Evolutionary conservation across 106 monocot species (phyloP), one percentile per base, ranked within the genome.

Genomic region (Chionographis japonica): DNA sequence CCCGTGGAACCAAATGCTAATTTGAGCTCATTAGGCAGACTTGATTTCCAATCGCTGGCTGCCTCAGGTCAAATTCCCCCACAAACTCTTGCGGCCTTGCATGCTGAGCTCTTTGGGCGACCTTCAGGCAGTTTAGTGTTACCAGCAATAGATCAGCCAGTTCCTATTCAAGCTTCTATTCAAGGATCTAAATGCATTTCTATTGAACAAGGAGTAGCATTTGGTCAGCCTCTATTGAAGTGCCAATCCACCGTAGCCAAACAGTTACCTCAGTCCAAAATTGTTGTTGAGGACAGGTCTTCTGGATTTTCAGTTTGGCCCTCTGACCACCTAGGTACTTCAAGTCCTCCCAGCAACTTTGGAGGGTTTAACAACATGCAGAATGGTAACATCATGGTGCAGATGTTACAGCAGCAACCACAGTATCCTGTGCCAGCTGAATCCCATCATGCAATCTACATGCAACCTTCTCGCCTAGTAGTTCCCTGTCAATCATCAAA

Each of bases 51-150:
- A 69, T 69, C 86, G 59, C 72, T 92, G 49, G 80, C 89, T 56
- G 86, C 84, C 15, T 71, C 92, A 37, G 85, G 97, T 56, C 97
- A 97, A 69, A 84, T 97, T 68, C 82, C 89, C 35, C 80, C 92
- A 27, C 83, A 90, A 68, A 76, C 86, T 40, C 72, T 90, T 13
- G 86, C 86, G 62, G 89, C 79, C 11, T 77, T 86, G 52, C 85
- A 90, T 78, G 86, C 83, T 62, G 89, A 90, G 57, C 73, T 90
- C 14, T 66, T 90, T 49, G 80, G 83, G 19, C 83, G 62, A 61
- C 72, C 86, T 63, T 76, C 86, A 15, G 61, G 61, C 37, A 68
- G 58, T 58, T 62, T 83, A 62, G 67, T 65, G 8, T 46, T 82
- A 62, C 76, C 81, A 54, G 35, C 54, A 68, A 72, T 72, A 4